Conservation (phyloP, 257 asterid genomes). For the Solanum arcanum region DNA sequence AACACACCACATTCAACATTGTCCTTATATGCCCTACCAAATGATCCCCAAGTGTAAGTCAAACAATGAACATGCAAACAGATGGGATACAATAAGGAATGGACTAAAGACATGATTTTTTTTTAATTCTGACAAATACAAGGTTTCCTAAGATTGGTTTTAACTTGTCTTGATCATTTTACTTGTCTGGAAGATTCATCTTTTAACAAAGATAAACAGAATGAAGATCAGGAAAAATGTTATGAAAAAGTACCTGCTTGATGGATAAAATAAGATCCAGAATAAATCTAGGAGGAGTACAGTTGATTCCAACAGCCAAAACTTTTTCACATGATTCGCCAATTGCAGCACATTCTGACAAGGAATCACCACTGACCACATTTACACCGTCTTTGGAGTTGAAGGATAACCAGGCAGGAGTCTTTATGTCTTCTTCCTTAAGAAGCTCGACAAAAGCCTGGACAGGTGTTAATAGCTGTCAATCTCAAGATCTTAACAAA, state of each 20-base stretch:
- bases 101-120: background rate
- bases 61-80: background rate
- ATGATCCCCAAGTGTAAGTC: background rate
- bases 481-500: background rate
- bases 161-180: background rate
- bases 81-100: background rate
- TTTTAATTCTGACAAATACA: background rate
- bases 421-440: constrained; percentile 57
- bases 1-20: background rate
- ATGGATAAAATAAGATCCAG: constrained; percentile 50
- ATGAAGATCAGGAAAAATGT: background rate
- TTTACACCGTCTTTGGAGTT: constrained; percentile 82
- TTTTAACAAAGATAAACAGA: background rate
- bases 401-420: constrained; percentile 86
- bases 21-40: background rate
- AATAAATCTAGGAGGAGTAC: constrained; percentile 88
- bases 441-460: constrained; percentile 81
- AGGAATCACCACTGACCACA: constrained; percentile 78
- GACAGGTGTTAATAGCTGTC: constrained; percentile 9
- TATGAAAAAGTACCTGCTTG: constrained; percentile 38
- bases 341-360: constrained; percentile 53
- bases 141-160: background rate
- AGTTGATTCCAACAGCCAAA: constrained; percentile 76
- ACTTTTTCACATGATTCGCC: constrained; percentile 60
- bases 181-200: background rate